phyloP scores from a whole-genome alignment of 805 yeast species.

The Cyberlindnera mycetangii region DNA sequence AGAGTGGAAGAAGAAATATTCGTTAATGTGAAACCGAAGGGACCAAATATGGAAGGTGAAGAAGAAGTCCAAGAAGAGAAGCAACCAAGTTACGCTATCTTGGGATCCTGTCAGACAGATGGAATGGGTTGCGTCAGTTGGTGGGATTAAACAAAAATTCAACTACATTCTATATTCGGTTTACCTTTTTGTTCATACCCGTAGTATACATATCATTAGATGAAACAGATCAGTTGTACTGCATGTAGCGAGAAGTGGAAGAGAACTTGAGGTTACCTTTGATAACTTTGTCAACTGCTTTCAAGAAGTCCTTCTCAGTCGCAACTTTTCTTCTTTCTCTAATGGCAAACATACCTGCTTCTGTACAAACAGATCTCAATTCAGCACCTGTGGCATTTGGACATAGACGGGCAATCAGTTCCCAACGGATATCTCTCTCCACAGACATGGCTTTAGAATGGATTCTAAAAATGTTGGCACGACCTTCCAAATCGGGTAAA shows the following conservation, averaged over 20 bases:
- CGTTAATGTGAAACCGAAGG: constrained; percentile 76
- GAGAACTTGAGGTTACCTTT: constrained; percentile 98
- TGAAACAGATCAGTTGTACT: constrained; percentile 61
- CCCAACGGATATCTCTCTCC: constrained; percentile 98
- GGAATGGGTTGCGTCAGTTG: constrained; percentile 96
- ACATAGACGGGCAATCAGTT: constrained; percentile 92
- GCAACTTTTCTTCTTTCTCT: constrained; percentile 98
- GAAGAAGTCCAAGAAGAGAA: constrained; percentile 33
- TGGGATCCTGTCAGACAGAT: constrained; percentile 91
- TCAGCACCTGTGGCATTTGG: constrained; percentile 99
- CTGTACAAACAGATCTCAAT: constrained; percentile 96
- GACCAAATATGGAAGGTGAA: constrained; percentile 43
- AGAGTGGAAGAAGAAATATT: constrained; percentile 88
- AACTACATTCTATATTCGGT: neutral
- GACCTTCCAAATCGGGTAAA: constrained; percentile 93
- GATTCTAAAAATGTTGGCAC: constrained; percentile 96
- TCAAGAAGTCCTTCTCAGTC: constrained; percentile 94
- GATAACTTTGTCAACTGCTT: constrained; percentile 97
- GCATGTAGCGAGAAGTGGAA: constrained; percentile 97
- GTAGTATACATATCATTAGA: neutral
- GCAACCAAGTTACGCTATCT: constrained; percentile 77
- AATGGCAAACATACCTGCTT: constrained; percentile 99
- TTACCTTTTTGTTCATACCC: neutral
- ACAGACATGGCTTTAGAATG: constrained; percentile 98
- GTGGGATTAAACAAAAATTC: constrained; percentile 68